phyloP scores from a whole-genome alignment of 2,329 filamentous ascomycete genomes.

The Exserohilum turcica region DNA sequence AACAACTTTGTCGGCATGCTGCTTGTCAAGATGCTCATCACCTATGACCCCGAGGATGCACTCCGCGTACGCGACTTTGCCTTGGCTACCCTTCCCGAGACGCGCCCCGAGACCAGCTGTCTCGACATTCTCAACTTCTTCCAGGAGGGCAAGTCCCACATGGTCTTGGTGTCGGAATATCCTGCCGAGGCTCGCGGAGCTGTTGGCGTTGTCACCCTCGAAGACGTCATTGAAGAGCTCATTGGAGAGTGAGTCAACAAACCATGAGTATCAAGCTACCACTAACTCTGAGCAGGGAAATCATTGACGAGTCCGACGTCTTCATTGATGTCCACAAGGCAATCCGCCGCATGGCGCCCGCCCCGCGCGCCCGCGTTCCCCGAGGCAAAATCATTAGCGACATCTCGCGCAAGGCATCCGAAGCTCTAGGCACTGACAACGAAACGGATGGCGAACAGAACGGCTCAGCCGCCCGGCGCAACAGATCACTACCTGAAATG shows the following conservation, averaged over 20 bases:
- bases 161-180: slow-evolving; percentile 91
- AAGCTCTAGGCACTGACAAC: slow-evolving; percentile 27
- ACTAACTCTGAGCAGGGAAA: slow-evolving; percentile 67
- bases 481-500: slow-evolving; percentile 41
- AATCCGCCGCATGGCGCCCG: slow-evolving; percentile 84
- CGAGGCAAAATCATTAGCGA: slow-evolving; percentile 61
- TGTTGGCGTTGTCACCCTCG: slow-evolving; percentile 89
- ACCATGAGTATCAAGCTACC: background rate
- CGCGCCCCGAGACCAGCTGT: slow-evolving; percentile 91
- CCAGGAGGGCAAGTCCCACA: slow-evolving; percentile 98
- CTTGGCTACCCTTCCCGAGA: slow-evolving; percentile 92
- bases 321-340: slow-evolving; percentile 99
- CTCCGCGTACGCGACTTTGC: slow-evolving; percentile 88
- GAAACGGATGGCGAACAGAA: slow-evolving; percentile 28
- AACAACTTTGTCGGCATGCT: slow-evolving; percentile 97
- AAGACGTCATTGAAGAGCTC: slow-evolving; percentile 97
- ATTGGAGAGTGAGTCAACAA: slow-evolving; percentile 82
- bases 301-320: slow-evolving; percentile 97
- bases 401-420: slow-evolving; percentile 26
- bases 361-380: slow-evolving; percentile 75
- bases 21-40: slow-evolving; percentile 97
- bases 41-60: slow-evolving; percentile 93
- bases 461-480: slow-evolving; percentile 20
- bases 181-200: slow-evolving; percentile 92
- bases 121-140: slow-evolving; percentile 99